These are phyloP conservation scores for Stemphylium beticola DNA, from an alignment of 2,329 filamentous ascomycete genomes.

Conservation along the genomic window DNA sequence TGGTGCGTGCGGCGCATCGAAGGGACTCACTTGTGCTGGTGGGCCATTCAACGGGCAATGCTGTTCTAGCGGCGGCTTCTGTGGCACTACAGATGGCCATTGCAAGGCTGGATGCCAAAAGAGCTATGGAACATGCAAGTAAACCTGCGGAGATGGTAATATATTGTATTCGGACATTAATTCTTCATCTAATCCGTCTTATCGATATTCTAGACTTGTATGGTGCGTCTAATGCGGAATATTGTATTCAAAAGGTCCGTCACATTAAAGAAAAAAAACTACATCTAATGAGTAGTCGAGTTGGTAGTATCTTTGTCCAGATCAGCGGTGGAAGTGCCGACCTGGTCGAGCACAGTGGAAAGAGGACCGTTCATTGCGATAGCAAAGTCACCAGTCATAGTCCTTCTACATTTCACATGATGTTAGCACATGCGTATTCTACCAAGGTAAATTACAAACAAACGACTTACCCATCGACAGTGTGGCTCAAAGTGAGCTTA, in stretches of 20 bases:
- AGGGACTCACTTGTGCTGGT: constrained; percentile 14
- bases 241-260: too few species aligned
- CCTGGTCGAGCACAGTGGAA: background rate
- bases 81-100: constrained; percentile 15
- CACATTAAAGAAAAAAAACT: too few species aligned
- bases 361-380: constrained; percentile 5
- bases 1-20: constrained; percentile 14
- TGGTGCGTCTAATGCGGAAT: too few species aligned
- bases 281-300: too few species aligned
- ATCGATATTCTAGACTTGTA: too few species aligned
- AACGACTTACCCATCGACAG: background rate
- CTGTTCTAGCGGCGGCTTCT: constrained; percentile 16
- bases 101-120: constrained; percentile 16
- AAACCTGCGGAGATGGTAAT: too few species aligned
- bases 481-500: background rate
- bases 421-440: background rate
- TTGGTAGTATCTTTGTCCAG: background rate
- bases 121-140: background rate
- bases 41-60: constrained; percentile 19
- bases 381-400: background rate
- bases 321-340: background rate
- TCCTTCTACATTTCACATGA: background rate
- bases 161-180: too few species aligned
- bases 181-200: too few species aligned
- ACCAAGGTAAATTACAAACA: background rate